Base-by-base conservation (phyloP, 2,329 filamentous ascomycete genomes). In the Pseudocercospora macadamiae region DNA sequence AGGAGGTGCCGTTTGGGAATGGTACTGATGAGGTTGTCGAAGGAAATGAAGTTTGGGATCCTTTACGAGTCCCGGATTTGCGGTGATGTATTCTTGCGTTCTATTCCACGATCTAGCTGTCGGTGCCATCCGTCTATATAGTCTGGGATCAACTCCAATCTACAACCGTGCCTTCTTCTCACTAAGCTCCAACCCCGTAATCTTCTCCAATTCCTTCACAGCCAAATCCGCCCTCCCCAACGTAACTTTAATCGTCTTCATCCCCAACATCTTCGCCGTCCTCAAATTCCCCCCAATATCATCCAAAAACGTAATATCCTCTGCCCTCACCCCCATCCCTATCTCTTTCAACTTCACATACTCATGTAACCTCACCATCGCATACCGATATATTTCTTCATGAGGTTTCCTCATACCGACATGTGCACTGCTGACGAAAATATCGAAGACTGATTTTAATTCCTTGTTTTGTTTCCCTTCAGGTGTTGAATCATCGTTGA, bases 211-310 rank as follows among this genome's bases (percentile, higher is more conserved):
- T 74, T 92, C 86, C 65, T 84, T 87, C 0, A 97, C 93, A 0
- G 93, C 93, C 72, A 93, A 87, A 71, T 85, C 89, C 1, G 89
- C 86, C 73, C 83, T 86, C 1, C 93, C 93, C 25, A 97, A 76
- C 7, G 84, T 79, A 1, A 97, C 95, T 76, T 93, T 96, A 64
- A 97, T 83, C 0, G 93, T 97, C 56, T 82, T 77, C 73, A 97
- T 88, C 0, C 93, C 93, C 19, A 86, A 78, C 49, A 82, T 82
- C 75, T 82, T 89, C 1, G 87, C 95, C 44, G 83, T 88, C 79
- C 93, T 95, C 58, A 97, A 75, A 73, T 99, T 99, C 75, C 93
- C 87, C 1, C 95, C 95, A 73, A 99, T 96, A 68, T 97, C 93
- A 73, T 97, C 95, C 51, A 97, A 76, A 72, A 99, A 99, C 3